These are phyloP conservation scores for Mycosphaerelloides madeirae DNA, from an alignment of 2,329 filamentous ascomycete genomes.

Conservation along the genomic window DNA sequence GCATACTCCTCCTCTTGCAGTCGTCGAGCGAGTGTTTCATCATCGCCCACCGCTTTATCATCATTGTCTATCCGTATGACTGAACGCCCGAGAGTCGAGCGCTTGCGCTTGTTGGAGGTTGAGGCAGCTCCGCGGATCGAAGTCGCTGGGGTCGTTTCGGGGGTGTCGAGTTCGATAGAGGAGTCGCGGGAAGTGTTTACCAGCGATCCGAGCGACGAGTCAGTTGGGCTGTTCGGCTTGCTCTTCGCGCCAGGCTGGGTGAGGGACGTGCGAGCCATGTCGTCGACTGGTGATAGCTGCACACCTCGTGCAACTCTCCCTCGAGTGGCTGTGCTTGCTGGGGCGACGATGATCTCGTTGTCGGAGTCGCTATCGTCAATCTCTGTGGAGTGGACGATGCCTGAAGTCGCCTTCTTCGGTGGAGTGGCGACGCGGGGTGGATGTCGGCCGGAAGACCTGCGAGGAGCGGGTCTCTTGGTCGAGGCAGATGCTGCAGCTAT, in stretches of 20 bases:
- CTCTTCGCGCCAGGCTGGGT: slow-evolving; percentile 14
- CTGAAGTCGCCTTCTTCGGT: not conserved
- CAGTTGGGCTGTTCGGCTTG: slow-evolving; percentile 17
- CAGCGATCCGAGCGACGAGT: slow-evolving; percentile 20
- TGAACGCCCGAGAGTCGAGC: slow-evolving; percentile 24
- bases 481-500: not conserved
- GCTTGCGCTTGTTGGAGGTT: slow-evolving; percentile 29
- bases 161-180: slow-evolving; percentile 55
- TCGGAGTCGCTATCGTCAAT: slow-evolving; percentile 5
- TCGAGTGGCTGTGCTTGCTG: not conserved
- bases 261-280: slow-evolving; percentile 16
- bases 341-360: slow-evolving; percentile 13
- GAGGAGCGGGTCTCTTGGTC: not conserved
- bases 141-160: slow-evolving; percentile 56
- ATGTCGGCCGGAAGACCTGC: not conserved
- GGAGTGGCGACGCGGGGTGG: not conserved
- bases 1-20: slow-evolving; percentile 36
- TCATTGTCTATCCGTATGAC: slow-evolving; percentile 24
- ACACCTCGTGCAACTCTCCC: slow-evolving; percentile 14
- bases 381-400: too few species aligned
- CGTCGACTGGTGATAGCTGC: slow-evolving; percentile 13
- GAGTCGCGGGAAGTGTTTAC: slow-evolving; percentile 34
- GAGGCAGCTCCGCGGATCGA: slow-evolving; percentile 32
- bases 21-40: slow-evolving; percentile 28
- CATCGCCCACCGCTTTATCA: slow-evolving; percentile 23